Conservation (phyloP, 192 early-diverging fungal species). For the Spinellus fusiger region DNA sequence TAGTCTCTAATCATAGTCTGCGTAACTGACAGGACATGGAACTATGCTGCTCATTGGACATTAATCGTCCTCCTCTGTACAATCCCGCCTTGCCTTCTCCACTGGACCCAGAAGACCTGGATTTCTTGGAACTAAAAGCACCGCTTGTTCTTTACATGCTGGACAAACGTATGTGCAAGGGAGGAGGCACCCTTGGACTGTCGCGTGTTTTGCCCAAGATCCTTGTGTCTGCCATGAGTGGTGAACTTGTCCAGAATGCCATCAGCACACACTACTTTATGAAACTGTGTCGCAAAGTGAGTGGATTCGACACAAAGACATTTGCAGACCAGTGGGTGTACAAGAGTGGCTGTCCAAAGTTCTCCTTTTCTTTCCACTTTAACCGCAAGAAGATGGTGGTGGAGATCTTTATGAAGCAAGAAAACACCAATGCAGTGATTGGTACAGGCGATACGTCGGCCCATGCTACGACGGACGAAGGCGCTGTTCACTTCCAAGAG, state of each 20-base stretch:
- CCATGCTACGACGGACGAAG: neutral
- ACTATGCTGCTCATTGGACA: constrained; percentile 74
- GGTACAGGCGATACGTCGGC: neutral
- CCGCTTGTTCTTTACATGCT: constrained; percentile 90
- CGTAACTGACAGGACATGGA: constrained; percentile 65
- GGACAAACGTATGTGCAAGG: constrained; percentile 76
- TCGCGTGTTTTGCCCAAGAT: constrained; percentile 78
- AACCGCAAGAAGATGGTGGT: constrained; percentile 96
- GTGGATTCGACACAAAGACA: constrained; percentile 66
- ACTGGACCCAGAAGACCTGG: constrained; percentile 50
- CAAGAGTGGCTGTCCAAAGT: constrained; percentile 85
- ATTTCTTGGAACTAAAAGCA: constrained; percentile 81
- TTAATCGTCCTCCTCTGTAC: constrained; percentile 82
- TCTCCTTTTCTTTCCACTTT: constrained; percentile 76
- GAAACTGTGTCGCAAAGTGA: constrained; percentile 78
- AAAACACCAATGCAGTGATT: constrained; percentile 49
- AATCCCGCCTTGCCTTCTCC: constrained; percentile 51
- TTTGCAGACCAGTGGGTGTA: constrained; percentile 96
- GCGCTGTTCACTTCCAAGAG: constrained; percentile 18
- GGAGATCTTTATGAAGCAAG: constrained; percentile 78
- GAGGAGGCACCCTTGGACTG: constrained; percentile 62
- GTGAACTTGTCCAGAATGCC: constrained; percentile 50
- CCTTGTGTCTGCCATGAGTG: constrained; percentile 67
- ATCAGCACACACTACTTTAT: constrained; percentile 71
- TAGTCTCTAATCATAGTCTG: neutral